A percentile compares a stretch with the other conserved stretches of the same genome.
Conservation (phyloP, 2,329 filamentous ascomycete species). For the Colletotrichum tanaceti region DNA sequence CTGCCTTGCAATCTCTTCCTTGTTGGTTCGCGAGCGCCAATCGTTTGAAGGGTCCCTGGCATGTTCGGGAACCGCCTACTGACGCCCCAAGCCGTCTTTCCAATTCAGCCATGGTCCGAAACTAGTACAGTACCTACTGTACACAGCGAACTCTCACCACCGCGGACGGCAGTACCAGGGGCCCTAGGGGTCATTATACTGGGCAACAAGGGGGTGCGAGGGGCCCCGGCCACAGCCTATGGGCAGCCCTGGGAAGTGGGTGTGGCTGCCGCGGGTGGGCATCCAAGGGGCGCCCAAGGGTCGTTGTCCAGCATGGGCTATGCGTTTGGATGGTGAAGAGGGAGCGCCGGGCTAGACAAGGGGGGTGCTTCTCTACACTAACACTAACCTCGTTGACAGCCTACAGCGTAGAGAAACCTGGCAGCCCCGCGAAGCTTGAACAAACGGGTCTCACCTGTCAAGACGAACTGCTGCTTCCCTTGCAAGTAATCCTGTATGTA, state of each 20-base stretch:
- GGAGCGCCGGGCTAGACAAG: conserved; percentile 23
- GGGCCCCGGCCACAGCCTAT: conserved; percentile 8
- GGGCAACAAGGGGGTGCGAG: conserved; percentile 13
- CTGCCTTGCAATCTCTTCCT: conserved; percentile 21
- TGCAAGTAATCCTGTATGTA: too few relatives aligned
- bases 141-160: conserved; percentile 15
- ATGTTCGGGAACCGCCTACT: conserved; percentile 17
- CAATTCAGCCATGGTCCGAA: conserved; percentile 19
- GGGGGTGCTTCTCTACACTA: conserved; percentile 23
- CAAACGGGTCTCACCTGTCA: conserved; percentile 32
- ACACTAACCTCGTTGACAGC: conserved; percentile 18
- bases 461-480: conserved; percentile 31
- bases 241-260: conserved; percentile 30
- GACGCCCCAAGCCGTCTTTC: conserved; percentile 24
- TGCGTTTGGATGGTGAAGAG: conserved; percentile 36
- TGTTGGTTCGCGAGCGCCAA: conserved; percentile 8
- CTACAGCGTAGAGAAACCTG: conserved; percentile 33
- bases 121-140: neutral
- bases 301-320: conserved; percentile 36
- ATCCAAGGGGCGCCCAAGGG: neutral
- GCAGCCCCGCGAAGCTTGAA: conserved; percentile 40
- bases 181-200: neutral
- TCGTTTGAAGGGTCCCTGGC: neutral
- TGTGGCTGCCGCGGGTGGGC: conserved; percentile 33
- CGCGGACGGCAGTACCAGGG: conserved; percentile 19